Base-by-base conservation (phyloP, 1,284 basidiomycete genomes). In the Mrakiaceae sp. region DNA sequence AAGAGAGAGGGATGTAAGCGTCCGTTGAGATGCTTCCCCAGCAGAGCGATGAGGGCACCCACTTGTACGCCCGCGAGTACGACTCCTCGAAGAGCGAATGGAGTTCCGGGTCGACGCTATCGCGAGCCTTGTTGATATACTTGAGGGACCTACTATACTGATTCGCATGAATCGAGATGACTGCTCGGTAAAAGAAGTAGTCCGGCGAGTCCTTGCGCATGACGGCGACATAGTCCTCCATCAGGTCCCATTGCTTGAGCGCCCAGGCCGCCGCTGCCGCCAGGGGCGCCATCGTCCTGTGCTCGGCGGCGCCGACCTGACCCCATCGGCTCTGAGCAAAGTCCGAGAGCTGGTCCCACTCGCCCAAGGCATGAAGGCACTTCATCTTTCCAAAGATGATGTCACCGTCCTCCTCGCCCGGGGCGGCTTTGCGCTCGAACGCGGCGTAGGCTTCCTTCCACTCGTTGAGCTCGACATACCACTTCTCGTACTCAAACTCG, bases 181-280 rank as follows among this genome's bases (percentile, higher is more conserved):
- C 97, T 1, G 95, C 93, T 62, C 91, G 85, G 79, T 96, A 98
- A 81, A 98, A 99, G 16, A 91, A 88, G 55, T 92, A 82, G 75
- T 98, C 96, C 0, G 94, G 86, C 6, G 94, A 95, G 73, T 98
- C 95, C 46, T 82, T 79, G 72, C 90, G 90, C 90, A 99, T 96
- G 3, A 88, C 89, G 6, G 84, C 82, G 67, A 98, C 97, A 76
- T 96, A 98, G 71, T 94, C 87, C 67, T 98, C 96, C 96, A 99
- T 98, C 7, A 87, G 83, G 72, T 97, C 93, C 96, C 96, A 99
- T 72, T 98, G 92, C 69, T 88, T 88, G 65, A 97, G 77, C 5
- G 92, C 92, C 95, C 96, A 98, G 4, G 92, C 92, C 1, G 96
- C 95, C 0, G 96, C 95, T 0, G 96, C 91, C 0, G 95, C 96